These are phyloP conservation scores for Xylaria sp. DNA, from an alignment of 2,329 filamentous ascomycete species.

Conservation along the genomic window DNA sequence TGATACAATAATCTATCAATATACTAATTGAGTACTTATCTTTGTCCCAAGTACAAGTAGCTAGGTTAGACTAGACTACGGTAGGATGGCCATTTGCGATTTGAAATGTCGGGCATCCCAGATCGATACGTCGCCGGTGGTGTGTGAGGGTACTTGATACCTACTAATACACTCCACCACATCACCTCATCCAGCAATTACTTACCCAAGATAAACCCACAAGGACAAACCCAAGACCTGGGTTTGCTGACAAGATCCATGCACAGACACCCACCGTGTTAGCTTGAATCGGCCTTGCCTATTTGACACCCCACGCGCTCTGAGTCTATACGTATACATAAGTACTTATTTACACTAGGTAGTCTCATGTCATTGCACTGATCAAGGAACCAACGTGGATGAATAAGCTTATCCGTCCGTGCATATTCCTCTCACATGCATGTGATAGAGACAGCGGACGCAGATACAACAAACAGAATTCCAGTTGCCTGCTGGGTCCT, in stretches of 20 bases:
- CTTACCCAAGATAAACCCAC: no score
- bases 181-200: neutral
- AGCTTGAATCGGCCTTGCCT: constrained; percentile 32
- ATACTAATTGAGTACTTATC: constrained; percentile 14
- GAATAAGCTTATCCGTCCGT: constrained; percentile 30
- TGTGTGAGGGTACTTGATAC: constrained; percentile 4
- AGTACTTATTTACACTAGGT: no score
- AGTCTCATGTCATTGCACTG: no score
- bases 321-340: no score
- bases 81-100: constrained; percentile 21
- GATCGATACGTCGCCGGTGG: constrained; percentile 19
- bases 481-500: neutral
- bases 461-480: constrained; percentile 5
- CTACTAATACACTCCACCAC: neutral
- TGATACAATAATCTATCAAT: constrained; percentile 6
- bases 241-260: constrained; percentile 35
- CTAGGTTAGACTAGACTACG: neutral
- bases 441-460: constrained; percentile 10
- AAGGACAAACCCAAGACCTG: constrained; percentile 13
- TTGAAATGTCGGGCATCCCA: constrained; percentile 32
- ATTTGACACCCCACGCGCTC: constrained; percentile 20
- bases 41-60: constrained; percentile 8
- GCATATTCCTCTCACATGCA: neutral
- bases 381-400: neutral
- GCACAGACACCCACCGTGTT: constrained; percentile 10